These are phyloP conservation scores for Lichenothelia convexa DNA, from an alignment of 495 filamentous ascomycete species.

Conservation along the genomic window DNA sequence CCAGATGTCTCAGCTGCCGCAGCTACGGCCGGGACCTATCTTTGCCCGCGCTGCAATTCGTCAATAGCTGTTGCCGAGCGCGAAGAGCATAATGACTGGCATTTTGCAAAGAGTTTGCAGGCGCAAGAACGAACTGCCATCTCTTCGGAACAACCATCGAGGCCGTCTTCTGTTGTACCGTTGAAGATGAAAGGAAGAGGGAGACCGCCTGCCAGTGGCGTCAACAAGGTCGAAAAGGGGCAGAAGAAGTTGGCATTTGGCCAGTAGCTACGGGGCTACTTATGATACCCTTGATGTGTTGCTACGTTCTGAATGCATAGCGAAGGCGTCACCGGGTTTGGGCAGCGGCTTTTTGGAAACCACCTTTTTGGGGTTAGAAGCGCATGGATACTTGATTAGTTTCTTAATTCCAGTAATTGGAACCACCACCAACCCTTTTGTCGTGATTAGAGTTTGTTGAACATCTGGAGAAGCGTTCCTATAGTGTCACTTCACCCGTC, in stretches of 20 bases:
- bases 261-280: no score
- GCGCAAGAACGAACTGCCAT: slow-evolving; percentile 24
- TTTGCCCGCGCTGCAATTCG: slow-evolving; percentile 49
- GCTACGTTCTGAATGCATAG: no score
- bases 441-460: no score
- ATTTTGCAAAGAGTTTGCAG: slow-evolving; percentile 77
- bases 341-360: no score
- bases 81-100: slow-evolving; percentile 83
- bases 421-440: no score
- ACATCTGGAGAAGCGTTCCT: no score
- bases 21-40: slow-evolving; percentile 24
- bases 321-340: no score
- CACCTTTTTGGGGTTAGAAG: no score
- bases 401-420: no score
- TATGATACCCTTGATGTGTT: no score
- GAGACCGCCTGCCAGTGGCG: not conserved
- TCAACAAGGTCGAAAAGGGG: slow-evolving; percentile 13
- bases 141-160: slow-evolving; percentile 1
- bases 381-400: no score
- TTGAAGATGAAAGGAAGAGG: slow-evolving; percentile 1
- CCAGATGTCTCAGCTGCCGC: not conserved
- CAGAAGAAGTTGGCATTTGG: slow-evolving; percentile 21
- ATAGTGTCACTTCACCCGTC: no score
- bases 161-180: not conserved
- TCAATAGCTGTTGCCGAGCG: slow-evolving; percentile 34